Evolutionary conservation across 2,329 filamentous ascomycete species (phyloP).

Genomic region (Capronia coronata): DNA sequence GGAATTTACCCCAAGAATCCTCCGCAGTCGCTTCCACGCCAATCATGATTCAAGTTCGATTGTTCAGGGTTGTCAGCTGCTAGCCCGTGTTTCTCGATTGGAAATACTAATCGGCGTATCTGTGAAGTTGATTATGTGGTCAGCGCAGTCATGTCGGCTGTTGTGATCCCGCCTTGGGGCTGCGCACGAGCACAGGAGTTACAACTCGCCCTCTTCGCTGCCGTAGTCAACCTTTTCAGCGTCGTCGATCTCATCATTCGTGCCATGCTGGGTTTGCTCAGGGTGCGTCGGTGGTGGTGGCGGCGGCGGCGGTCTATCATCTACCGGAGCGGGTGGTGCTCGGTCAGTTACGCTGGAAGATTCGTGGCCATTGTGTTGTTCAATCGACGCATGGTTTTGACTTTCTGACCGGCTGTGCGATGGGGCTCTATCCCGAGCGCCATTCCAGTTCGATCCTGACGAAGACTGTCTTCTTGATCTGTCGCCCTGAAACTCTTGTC

Average conservation of each 20-base stretch:
- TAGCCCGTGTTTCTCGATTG: too few relatives aligned
- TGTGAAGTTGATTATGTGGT: too few relatives aligned
- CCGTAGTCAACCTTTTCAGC: slow-evolving; percentile 34
- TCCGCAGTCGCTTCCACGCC: too few relatives aligned
- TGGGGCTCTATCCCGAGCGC: slow-evolving; percentile 18
- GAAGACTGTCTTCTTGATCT: slow-evolving; percentile 16
- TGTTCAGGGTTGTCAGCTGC: too few relatives aligned
- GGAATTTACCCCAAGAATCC: not conserved
- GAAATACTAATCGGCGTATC: too few relatives aligned
- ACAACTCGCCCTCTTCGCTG: slow-evolving; percentile 42
- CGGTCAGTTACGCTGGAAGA: not conserved
- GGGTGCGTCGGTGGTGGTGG: too few relatives aligned
- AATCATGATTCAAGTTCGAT: too few relatives aligned
- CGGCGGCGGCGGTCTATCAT: slow-evolving; percentile 1
- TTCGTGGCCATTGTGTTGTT: slow-evolving; percentile 9
- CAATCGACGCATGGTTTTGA: slow-evolving; percentile 9
- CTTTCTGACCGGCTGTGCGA: slow-evolving; percentile 15
- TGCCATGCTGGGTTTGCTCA: slow-evolving; percentile 2
- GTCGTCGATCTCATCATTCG: slow-evolving; percentile 20
- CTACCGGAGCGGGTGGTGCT: slow-evolving; percentile 7
- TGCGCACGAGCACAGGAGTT: slow-evolving; percentile 1
- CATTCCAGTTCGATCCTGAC: slow-evolving; percentile 12
- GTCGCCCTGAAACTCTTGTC: slow-evolving; percentile 1
- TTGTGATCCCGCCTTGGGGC: not conserved
- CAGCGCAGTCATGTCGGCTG: not conserved